A percentile compares a stretch with the other conserved stretches of the same genome.
These are phyloP conservation scores for Dysphania ambrosioides DNA, from an alignment of 148 eudicot genomes.

Conservation along the genomic window DNA sequence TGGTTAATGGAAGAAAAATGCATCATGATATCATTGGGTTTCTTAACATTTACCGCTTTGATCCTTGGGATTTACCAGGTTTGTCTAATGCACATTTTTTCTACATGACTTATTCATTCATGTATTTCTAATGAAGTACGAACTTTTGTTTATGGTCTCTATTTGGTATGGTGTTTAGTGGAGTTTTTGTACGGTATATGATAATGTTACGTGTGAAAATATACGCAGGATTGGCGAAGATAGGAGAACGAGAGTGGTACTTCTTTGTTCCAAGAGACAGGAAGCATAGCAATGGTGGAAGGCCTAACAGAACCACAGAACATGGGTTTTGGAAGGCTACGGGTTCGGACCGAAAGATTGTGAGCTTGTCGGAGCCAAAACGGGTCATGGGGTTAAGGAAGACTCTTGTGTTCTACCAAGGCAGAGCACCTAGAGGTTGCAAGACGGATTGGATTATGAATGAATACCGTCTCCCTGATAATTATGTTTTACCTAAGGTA, in stretches of 20 bases:
- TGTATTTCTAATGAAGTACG: too few relatives aligned
- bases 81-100: background rate
- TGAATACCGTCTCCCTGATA: constrained; percentile 73
- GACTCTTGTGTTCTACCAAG: constrained; percentile 78
- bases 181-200: too few relatives aligned
- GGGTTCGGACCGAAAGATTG: constrained; percentile 72
- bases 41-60: constrained; percentile 63
- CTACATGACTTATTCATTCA: background rate
- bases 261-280: constrained; percentile 84
- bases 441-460: constrained; percentile 93
- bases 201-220: background rate
- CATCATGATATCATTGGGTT: constrained; percentile 45
- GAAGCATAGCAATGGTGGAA: constrained; percentile 63
- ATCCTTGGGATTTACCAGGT: constrained; percentile 80
- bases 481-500: constrained; percentile 44
- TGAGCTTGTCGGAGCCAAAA: constrained; percentile 48
- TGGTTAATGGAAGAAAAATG: constrained; percentile 41
- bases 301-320: constrained; percentile 80
- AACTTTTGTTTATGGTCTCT: too few relatives aligned
- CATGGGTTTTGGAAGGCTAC: constrained; percentile 96
- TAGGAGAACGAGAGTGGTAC: constrained; percentile 91
- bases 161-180: too few relatives aligned
- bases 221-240: constrained; percentile 72
- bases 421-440: constrained; percentile 73
- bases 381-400: constrained; percentile 60